Evolutionary conservation across 2,329 filamentous ascomycete species (phyloP).

Genomic region (Xylaria sp.): DNA sequence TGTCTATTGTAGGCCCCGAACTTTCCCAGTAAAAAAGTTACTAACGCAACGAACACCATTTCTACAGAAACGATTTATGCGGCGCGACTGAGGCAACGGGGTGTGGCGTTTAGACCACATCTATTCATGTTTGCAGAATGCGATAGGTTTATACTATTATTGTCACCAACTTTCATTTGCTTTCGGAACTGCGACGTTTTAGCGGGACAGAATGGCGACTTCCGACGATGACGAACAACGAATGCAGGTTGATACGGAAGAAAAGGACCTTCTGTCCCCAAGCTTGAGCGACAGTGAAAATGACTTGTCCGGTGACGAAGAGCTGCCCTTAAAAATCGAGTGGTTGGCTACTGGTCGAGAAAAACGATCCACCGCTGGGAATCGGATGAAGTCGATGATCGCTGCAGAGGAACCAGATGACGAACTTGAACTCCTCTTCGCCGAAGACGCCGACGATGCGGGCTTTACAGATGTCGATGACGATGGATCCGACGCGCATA

Average conservation of each 20-base stretch:
- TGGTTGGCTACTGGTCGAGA: constrained; percentile 78
- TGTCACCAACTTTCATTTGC: neutral
- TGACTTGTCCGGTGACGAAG: constrained; percentile 48
- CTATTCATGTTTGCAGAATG: neutral
- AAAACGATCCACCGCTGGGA: constrained; percentile 84
- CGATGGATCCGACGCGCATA: constrained; percentile 78
- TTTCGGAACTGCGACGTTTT: neutral
- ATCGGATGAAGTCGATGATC: constrained; percentile 81
- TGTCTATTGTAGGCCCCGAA: neutral
- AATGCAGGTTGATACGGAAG: constrained; percentile 48
- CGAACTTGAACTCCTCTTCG: constrained; percentile 79
- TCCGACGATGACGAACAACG: constrained; percentile 55
- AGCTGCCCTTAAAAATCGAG: constrained; percentile 59
- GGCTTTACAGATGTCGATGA: constrained; percentile 76
- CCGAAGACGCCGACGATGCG: constrained; percentile 74
- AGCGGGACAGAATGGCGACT: constrained; percentile 50
- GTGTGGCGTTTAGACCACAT: neutral
- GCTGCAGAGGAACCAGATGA: constrained; percentile 76
- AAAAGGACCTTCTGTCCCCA: constrained; percentile 49
- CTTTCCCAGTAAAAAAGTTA: constrained; percentile 24
- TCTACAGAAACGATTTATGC: constrained; percentile 3
- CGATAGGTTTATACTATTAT: constrained; percentile 10
- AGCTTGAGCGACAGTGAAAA: constrained; percentile 52
- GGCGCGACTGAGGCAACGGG: constrained; percentile 1
- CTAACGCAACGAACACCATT: constrained; percentile 23